These are phyloP conservation scores for Naegleria fowleri DNA, from an alignment of 208 protist genomes.

Conservation along the genomic window DNA sequence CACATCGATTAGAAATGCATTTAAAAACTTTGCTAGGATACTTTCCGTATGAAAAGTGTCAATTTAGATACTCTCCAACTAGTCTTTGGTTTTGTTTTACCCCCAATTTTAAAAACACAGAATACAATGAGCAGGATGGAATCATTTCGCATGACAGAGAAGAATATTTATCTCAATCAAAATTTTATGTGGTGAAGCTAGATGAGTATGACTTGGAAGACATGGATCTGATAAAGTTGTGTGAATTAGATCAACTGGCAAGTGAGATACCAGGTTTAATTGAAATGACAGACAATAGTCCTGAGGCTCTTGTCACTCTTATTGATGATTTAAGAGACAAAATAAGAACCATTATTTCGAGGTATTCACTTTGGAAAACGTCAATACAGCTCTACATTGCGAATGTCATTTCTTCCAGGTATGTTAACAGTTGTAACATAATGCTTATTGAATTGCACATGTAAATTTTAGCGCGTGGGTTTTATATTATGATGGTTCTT, in stretches of 20 bases:
- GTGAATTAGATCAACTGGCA: not conserved
- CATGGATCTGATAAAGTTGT: not conserved
- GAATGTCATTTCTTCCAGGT: not conserved
- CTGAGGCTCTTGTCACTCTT: not conserved
- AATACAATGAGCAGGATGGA: not conserved
- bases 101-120: not conserved
- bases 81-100: not conserved
- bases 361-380: not conserved
- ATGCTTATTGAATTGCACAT: too few species aligned
- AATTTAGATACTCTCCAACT: not conserved
- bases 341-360: not conserved
- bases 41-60: not conserved
- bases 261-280: not conserved
- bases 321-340: not conserved
- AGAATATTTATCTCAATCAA: not conserved
- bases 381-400: not conserved
- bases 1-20: not conserved
- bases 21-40: not conserved
- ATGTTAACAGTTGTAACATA: too few species aligned
- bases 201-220: not conserved
- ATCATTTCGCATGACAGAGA: not conserved
- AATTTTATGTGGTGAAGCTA: not conserved
- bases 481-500: not conserved
- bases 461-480: not conserved
- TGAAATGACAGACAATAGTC: not conserved